These are phyloP conservation scores for Mucor circinelloides DNA, from an alignment of 371 early-diverging fungal species.

Conservation along the genomic window DNA sequence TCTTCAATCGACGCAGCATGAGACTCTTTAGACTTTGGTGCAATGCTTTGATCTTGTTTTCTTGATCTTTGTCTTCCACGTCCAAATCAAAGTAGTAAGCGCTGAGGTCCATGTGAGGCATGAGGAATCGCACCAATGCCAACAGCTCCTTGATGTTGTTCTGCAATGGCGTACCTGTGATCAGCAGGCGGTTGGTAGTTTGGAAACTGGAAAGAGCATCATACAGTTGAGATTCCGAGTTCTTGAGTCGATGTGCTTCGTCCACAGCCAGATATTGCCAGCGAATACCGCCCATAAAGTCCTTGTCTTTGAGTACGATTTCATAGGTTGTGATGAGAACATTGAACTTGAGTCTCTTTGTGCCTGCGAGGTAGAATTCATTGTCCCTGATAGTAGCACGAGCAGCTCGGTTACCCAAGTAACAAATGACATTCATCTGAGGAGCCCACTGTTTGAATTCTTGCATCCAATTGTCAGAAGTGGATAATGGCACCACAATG, in stretches of 20 bases:
- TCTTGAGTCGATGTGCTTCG: slow-evolving; percentile 93
- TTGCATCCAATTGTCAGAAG: slow-evolving; percentile 91
- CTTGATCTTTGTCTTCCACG: slow-evolving; percentile 67
- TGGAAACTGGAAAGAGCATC: slow-evolving; percentile 78
- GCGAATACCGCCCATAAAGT: slow-evolving; percentile 69
- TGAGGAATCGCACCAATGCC: slow-evolving; percentile 81
- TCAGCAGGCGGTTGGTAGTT: slow-evolving; percentile 78
- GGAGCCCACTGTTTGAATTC: slow-evolving; percentile 97
- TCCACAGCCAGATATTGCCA: slow-evolving; percentile 91
- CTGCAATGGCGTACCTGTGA: slow-evolving; percentile 92
- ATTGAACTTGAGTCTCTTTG: slow-evolving; percentile 81
- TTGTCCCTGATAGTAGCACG: slow-evolving; percentile 87
- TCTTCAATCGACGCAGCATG: slow-evolving; percentile 95
- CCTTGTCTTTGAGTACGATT: slow-evolving; percentile 90
- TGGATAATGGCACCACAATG: slow-evolving; percentile 95
- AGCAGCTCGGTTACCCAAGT: slow-evolving; percentile 84
- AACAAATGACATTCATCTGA: slow-evolving; percentile 87
- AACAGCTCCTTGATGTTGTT: slow-evolving; percentile 87
- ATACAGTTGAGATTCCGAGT: slow-evolving; percentile 85
- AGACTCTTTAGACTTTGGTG: slow-evolving; percentile 84
- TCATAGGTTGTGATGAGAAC: slow-evolving; percentile 95
- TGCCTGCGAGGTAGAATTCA: slow-evolving; percentile 77
- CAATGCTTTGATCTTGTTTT: slow-evolving; percentile 83
- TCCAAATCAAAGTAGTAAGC: slow-evolving; percentile 61
- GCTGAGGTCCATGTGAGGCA: slow-evolving; percentile 80